phyloP scores from a whole-genome alignment of 2,329 filamentous ascomycete genomes.

The Pseudocercospora fuligena region DNA sequence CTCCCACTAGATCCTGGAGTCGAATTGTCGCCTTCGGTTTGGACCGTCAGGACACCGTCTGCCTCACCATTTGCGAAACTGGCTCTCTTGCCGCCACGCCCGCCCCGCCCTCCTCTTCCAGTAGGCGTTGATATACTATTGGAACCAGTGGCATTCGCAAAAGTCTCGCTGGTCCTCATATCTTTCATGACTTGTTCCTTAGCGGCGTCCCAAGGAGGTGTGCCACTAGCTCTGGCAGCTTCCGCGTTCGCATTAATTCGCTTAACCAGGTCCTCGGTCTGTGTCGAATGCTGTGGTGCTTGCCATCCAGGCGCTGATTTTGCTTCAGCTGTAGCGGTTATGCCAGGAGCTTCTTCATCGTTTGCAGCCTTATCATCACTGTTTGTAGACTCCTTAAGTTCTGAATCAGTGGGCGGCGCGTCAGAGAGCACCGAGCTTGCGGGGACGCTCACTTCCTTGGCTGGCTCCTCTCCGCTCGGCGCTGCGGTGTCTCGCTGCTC shows the following conservation, averaged over 20 bases:
- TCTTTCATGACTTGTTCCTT: constrained; percentile 51
- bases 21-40: constrained; percentile 5
- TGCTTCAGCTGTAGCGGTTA: neutral
- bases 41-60: neutral
- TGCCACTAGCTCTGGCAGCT: constrained; percentile 37
- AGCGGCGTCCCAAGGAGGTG: constrained; percentile 52
- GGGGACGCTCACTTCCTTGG: constrained; percentile 8
- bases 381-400: constrained; percentile 20
- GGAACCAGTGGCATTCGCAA: neutral
- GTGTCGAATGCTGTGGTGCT: constrained; percentile 29
- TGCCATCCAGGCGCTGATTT: constrained; percentile 4
- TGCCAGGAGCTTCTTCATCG: neutral
- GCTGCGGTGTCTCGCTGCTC: neutral
- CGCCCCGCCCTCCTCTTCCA: constrained; percentile 30
- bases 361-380: neutral
- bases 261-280: constrained; percentile 50
- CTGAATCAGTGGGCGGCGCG: constrained; percentile 23
- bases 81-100: constrained; percentile 22
- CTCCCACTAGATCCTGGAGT: constrained; percentile 26
- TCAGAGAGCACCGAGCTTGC: constrained; percentile 24
- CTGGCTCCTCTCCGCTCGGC: constrained; percentile 1
- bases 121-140: constrained; percentile 36
- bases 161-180: constrained; percentile 44
- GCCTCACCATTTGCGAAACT: constrained; percentile 10
- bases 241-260: constrained; percentile 43